phyloP scores from a whole-genome alignment of 1,284 basidiomycete genomes.

The Cryptococcus deneoformans region DNA sequence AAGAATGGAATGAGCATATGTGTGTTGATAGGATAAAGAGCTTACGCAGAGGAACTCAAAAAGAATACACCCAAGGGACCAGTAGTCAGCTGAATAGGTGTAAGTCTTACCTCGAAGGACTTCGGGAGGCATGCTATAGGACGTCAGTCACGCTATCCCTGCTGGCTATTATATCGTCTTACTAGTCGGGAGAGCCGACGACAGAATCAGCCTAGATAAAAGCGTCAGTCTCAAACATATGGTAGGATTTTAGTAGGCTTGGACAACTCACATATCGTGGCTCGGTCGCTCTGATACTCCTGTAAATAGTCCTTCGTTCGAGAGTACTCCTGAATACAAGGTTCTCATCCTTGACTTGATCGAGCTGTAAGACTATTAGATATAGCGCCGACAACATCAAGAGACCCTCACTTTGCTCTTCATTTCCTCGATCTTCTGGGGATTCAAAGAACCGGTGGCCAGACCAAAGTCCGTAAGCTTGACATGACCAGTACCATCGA shows the following conservation, averaged over 20 bases:
- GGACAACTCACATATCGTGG: slow-evolving; percentile 62
- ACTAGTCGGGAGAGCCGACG: slow-evolving; percentile 96
- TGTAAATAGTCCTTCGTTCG: slow-evolving; percentile 92
- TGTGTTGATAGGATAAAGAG: slow-evolving; percentile 26
- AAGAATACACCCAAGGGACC: slow-evolving; percentile 97
- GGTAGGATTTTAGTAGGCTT: too few relatives aligned
- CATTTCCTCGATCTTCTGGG: slow-evolving; percentile 89
- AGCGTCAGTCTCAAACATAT: too few relatives aligned
- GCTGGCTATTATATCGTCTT: slow-evolving; percentile 2
- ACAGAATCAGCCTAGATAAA: slow-evolving; percentile 76
- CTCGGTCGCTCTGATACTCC: slow-evolving; percentile 85
- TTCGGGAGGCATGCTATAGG: slow-evolving; percentile 57
- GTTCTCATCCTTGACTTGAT: slow-evolving; percentile 93
- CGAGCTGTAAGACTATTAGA: slow-evolving; percentile 59
- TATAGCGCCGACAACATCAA: neutral
- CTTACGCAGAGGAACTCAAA: slow-evolving; percentile 82
- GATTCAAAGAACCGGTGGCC: slow-evolving; percentile 94
- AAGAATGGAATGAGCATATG: slow-evolving; percentile 2
- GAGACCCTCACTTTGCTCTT: slow-evolving; percentile 68
- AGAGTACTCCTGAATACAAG: slow-evolving; percentile 89
- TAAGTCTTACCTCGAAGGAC: slow-evolving; percentile 94
- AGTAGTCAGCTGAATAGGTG: slow-evolving; percentile 94
- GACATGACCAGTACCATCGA: slow-evolving; percentile 91
- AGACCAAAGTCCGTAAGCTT: slow-evolving; percentile 99
- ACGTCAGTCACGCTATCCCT: neutral